Evolutionary conservation across 306 rosid species (phyloP).

Genomic region (Potentilla sterilis): DNA sequence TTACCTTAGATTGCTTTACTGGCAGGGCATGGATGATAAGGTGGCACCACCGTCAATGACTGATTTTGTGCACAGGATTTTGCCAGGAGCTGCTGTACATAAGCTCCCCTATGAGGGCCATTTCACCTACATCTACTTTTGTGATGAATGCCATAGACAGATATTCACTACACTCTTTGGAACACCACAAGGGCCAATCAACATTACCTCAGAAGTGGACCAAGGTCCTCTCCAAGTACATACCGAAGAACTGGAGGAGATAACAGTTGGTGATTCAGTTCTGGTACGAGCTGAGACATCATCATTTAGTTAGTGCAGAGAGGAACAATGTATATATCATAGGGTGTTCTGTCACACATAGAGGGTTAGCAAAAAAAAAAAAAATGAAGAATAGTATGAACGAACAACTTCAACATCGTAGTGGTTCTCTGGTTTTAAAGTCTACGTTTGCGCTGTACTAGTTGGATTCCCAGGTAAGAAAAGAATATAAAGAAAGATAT

Average conservation of each 20-base stretch:
- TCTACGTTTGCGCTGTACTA: background rate
- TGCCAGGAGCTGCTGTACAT: slow-evolving; percentile 94
- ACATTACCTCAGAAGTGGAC: slow-evolving; percentile 30
- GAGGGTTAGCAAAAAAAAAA: background rate
- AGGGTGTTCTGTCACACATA: slow-evolving; percentile 41
- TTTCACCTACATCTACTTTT: slow-evolving; percentile 81
- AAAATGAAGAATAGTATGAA: background rate
- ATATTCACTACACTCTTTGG: slow-evolving; percentile 90
- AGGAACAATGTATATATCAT: slow-evolving; percentile 52
- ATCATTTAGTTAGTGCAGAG: slow-evolving; percentile 20
- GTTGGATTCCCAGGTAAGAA: background rate
- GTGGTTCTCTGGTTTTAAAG: background rate
- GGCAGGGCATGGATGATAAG: slow-evolving; percentile 94
- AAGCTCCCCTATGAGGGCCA: slow-evolving; percentile 98
- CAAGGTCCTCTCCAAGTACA: slow-evolving; percentile 32
- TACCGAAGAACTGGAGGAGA: slow-evolving; percentile 36
- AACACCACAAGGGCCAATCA: slow-evolving; percentile 86
- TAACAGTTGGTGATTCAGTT: slow-evolving; percentile 28
- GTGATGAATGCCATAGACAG: slow-evolving; percentile 97
- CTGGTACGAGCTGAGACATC: slow-evolving; percentile 10
- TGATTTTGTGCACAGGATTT: slow-evolving; percentile 87
- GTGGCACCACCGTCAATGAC: slow-evolving; percentile 93
- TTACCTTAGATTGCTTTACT: background rate
- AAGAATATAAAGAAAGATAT: slow-evolving; percentile 15
- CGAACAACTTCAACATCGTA: background rate